phyloP scores from a whole-genome alignment of 352 stramenopile species.

The Phytopythium aichiense region DNA sequence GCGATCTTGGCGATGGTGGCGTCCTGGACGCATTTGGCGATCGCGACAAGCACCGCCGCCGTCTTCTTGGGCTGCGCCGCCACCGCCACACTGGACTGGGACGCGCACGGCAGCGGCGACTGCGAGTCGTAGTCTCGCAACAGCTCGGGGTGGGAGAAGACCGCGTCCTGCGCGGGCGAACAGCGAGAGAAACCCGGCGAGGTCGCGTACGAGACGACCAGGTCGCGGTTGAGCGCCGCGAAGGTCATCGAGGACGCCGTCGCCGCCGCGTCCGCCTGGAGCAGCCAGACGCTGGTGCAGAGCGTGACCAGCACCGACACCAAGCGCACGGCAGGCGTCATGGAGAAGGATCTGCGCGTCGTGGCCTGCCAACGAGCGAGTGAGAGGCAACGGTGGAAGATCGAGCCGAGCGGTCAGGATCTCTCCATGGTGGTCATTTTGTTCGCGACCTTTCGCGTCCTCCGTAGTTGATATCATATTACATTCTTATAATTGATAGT shows the following conservation, averaged over 20 bases:
- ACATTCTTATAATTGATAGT: no score
- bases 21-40: slow-evolving; percentile 64
- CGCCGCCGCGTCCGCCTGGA: background rate
- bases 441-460: no score
- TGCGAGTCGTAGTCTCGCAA: slow-evolving; percentile 2
- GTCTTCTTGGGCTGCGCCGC: slow-evolving; percentile 6
- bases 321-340: background rate
- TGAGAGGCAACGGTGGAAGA: background rate
- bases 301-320: background rate
- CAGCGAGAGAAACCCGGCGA: slow-evolving; percentile 1
- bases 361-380: background rate
- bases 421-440: no score
- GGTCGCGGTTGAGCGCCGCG: slow-evolving; percentile 1
- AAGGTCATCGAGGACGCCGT: background rate
- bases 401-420: background rate
- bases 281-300: background rate
- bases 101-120: background rate
- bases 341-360: background rate
- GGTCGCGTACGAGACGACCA: slow-evolving; percentile 1
- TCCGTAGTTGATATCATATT: no score
- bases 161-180: background rate
- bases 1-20: slow-evolving; percentile 10
- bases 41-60: slow-evolving; percentile 35
- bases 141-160: background rate
- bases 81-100: background rate